Percentiles rank a stretch among this genome's conserved stretches.
phyloP scores from a whole-genome alignment of 352 stramenopile species.

The Phytophthora idaei region DNA sequence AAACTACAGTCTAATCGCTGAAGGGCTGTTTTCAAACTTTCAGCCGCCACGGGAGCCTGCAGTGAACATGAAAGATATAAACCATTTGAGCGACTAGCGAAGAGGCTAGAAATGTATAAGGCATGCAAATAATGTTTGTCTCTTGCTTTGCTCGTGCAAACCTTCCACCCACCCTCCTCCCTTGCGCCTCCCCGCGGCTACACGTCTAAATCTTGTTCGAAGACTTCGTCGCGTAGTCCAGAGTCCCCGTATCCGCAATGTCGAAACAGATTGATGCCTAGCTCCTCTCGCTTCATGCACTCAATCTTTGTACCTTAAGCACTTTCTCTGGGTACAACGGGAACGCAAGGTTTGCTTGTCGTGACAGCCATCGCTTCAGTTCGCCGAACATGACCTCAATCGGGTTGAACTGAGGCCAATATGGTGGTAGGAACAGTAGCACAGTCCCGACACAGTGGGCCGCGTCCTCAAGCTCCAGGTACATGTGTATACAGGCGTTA shows the following conservation, averaged over 20 bases:
- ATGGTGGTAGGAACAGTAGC: neutral
- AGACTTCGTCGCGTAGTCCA: too few species aligned
- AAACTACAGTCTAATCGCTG: slow-evolving; percentile 14
- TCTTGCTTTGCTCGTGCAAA: too few species aligned
- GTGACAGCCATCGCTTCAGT: neutral
- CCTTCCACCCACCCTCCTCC: too few species aligned
- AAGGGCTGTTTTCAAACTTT: slow-evolving; percentile 12
- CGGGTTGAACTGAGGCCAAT: neutral
- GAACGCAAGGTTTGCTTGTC: neutral
- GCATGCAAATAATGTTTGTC: too few species aligned
- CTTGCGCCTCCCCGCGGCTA: too few species aligned
- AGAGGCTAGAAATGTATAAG: neutral
- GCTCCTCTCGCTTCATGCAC: neutral
- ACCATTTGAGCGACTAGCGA: slow-evolving; percentile 17
- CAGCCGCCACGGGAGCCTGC: slow-evolving; percentile 5
- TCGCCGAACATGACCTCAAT: neutral
- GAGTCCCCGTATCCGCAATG: neutral
- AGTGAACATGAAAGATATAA: slow-evolving; percentile 17
- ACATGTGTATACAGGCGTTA: neutral
- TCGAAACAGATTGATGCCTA: neutral
- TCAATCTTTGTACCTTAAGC: neutral
- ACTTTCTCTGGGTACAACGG: neutral
- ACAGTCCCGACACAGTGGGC: neutral
- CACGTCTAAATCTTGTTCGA: too few species aligned
- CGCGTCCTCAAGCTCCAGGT: neutral